Base-by-base conservation (phyloP, 352 stramenopile genomes). In the Halophytophthora polymorphica region DNA sequence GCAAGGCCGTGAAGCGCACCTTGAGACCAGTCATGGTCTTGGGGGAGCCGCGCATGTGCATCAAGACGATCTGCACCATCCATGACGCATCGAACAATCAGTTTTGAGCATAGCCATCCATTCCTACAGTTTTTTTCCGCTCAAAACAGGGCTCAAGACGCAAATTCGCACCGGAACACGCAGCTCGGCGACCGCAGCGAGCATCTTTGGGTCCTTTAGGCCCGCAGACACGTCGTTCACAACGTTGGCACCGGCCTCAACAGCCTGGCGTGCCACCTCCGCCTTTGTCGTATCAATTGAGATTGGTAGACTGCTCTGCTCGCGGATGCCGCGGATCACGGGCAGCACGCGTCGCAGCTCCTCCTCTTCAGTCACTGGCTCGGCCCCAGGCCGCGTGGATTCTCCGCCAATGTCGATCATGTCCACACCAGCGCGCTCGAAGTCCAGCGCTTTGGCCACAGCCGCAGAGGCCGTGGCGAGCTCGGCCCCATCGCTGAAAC, bases 361-460 rank as follows among this genome's bases (percentile, higher is more conserved):
- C 46, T 98, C 81, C 12, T 98, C 79, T 8, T 93, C 50, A 0
- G 66, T 67, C 35, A 99, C 81, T 13, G 85, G 53, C 10, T 78
- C 65, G 0, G 97, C 96, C n/a, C 93, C 93, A n/a, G 97, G 97
- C n/a, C 96, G 82, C 49, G 93, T 99, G 1, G 95, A 99, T 74
- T 99, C 96, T n/a, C 97, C 97, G 35, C 97, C 97, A 64, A 99
- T 95, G 67, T 99, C 97, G 34, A 99, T 80, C 44, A 99, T 96
- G 41, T 90, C 77, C 5, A 96, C 96, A 6, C 97, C 96, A 41
- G 95, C 59, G 7, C 65, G 53, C 37, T 87, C 79, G 86, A 99
- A 96, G 46, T 93, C 63, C 11, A 96, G 54, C 1, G 94, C 94
- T 18, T 86, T 84, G 10, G 82, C 45, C 8, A 98, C 76, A 3